phyloP scores from a whole-genome alignment of 352 stramenopile genomes.

The Pythium aphanidermatum region DNA sequence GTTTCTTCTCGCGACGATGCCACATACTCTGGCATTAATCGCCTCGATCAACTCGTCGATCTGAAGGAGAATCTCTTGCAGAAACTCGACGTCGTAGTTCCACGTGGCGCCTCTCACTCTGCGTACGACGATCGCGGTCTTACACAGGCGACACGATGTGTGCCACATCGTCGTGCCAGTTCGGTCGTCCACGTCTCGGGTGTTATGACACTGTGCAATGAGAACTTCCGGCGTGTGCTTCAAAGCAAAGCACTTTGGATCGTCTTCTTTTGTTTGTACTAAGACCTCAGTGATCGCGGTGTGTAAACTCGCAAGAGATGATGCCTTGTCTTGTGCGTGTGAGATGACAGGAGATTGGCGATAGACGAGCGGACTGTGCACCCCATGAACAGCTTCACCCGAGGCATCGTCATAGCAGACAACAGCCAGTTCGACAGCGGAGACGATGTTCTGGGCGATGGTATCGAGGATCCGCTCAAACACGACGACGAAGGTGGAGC shows the following conservation, averaged over 20 bases:
- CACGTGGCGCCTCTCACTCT: constrained; percentile 41
- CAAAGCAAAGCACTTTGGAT: constrained; percentile 9
- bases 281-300: neutral
- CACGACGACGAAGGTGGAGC: constrained; percentile 29
- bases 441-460: constrained; percentile 36
- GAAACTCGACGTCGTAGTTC: constrained; percentile 54
- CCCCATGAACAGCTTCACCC: neutral
- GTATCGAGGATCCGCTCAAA: constrained; percentile 30
- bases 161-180: neutral
- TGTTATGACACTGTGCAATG: constrained; percentile 8
- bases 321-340: neutral
- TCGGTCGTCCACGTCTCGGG: constrained; percentile 8
- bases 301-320: neutral
- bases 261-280: neutral
- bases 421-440: constrained; percentile 32
- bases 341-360: neutral
- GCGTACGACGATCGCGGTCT: constrained; percentile 39
- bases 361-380: neutral
- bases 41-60: constrained; percentile 37
- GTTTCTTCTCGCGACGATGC: constrained; percentile 33
- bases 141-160: constrained; percentile 1
- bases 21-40: constrained; percentile 42
- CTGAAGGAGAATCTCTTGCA: constrained; percentile 30
- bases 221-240: constrained; percentile 14
- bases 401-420: constrained; percentile 18